phyloP scores from a whole-genome alignment of 1,284 basidiomycete genomes.

The Trichosporon asahii region DNA sequence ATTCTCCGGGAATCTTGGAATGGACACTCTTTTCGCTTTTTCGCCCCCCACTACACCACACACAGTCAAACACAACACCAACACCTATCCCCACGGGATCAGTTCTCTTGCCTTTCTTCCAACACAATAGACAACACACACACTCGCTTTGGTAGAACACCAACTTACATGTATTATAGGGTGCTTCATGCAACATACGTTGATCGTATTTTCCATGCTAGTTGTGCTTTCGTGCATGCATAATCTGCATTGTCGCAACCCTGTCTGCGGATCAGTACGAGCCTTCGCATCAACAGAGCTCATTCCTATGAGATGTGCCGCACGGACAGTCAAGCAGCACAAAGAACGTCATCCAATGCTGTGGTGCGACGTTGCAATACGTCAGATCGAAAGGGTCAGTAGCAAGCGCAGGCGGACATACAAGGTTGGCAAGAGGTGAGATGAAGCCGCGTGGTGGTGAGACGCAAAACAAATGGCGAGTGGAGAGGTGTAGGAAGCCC shows the following conservation, averaged over 20 bases:
- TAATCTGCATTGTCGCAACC: background rate
- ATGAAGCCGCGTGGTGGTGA: background rate
- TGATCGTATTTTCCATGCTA: background rate
- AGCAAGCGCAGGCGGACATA: background rate
- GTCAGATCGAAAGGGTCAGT: background rate
- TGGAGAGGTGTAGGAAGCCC: background rate
- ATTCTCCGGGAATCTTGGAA: constrained; percentile 6
- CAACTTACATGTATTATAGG: constrained; percentile 4
- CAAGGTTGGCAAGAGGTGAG: background rate
- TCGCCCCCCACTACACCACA: background rate
- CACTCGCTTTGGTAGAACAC: background rate
- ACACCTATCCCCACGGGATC: background rate
- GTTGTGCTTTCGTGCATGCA: background rate
- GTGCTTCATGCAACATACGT: constrained; percentile 4
- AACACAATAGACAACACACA: background rate
- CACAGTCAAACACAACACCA: background rate
- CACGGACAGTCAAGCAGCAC: background rate
- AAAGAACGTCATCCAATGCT: background rate
- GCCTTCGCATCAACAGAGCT: background rate
- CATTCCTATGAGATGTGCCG: too few species aligned
- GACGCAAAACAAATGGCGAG: background rate
- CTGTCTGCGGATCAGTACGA: background rate
- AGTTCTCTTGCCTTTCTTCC: background rate
- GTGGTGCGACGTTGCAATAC: background rate
- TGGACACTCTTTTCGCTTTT: constrained; percentile 1